A percentile compares a stretch with the other conserved stretches of the same genome.
These are phyloP conservation scores for Strombidium stylifer DNA, from an alignment of 73 alveolate genomes.

Conservation along the genomic window DNA sequence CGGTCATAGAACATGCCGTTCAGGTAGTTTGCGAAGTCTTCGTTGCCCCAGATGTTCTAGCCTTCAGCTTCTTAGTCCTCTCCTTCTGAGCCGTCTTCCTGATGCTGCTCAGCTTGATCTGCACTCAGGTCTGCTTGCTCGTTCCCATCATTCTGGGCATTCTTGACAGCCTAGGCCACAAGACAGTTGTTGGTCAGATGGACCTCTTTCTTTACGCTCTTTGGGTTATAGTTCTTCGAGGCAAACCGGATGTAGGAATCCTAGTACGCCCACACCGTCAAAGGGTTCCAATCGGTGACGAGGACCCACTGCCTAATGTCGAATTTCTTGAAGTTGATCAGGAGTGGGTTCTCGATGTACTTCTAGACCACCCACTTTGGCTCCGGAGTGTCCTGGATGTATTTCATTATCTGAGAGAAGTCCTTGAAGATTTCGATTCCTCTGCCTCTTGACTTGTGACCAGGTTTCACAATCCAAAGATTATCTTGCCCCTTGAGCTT, in stretches of 20 bases:
- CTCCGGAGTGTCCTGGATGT: constrained; percentile 68
- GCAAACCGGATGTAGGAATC: constrained; percentile 74
- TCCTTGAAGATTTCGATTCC: constrained; percentile 77
- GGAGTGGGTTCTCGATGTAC: constrained; percentile 92
- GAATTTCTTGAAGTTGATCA: constrained; percentile 79
- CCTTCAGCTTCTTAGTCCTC: constrained; percentile 85
- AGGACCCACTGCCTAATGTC: constrained; percentile 97
- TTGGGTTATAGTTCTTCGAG: constrained; percentile 75
- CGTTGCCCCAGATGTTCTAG: constrained; percentile 94
- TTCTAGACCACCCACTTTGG: constrained; percentile 88
- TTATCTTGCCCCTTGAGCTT: constrained; percentile 71
- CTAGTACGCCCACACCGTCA: constrained; percentile 70
- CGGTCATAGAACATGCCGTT: not conserved
- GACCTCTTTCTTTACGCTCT: constrained; percentile 52
- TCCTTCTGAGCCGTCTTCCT: constrained; percentile 72
- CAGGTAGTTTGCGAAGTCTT: constrained; percentile 78
- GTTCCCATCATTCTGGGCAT: too few species aligned
- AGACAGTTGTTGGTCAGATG: constrained; percentile 75
- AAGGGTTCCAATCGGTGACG: constrained; percentile 94
- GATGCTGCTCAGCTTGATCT: too few species aligned
- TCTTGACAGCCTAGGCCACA: constrained; percentile 57
- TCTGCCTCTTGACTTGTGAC: constrained; percentile 93
- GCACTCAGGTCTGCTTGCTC: too few species aligned
- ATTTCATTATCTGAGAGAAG: constrained; percentile 76
- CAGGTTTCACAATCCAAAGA: constrained; percentile 95